Evolutionary conservation across 495 filamentous ascomycete species (phyloP).

Genomic region (Penicillium steckii): DNA sequence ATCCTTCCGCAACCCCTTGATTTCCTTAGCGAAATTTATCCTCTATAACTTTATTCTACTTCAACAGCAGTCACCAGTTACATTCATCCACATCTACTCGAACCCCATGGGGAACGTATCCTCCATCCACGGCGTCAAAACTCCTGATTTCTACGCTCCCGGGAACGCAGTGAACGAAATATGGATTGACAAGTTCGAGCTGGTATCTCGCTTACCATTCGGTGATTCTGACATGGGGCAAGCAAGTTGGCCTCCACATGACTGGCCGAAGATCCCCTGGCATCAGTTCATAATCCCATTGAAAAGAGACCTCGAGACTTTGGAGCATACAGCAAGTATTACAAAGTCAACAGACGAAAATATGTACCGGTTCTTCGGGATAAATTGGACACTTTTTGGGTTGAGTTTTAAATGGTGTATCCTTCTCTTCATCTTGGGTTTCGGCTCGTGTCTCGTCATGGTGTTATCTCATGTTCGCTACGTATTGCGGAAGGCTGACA

Average conservation of each 20-base stretch:
- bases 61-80: neutral
- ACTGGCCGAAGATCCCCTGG: constrained; percentile 41
- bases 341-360: too few species aligned
- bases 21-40: too few species aligned
- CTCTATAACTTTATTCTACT: neutral
- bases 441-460: too few species aligned
- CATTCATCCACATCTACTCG: neutral
- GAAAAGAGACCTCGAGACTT: constrained; percentile 19
- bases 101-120: constrained; percentile 35
- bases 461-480: too few species aligned
- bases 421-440: too few species aligned
- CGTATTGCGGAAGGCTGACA: too few species aligned
- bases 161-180: constrained; percentile 42
- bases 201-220: constrained; percentile 40
- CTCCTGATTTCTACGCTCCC: constrained; percentile 30
- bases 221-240: constrained; percentile 36
- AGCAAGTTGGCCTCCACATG: constrained; percentile 29
- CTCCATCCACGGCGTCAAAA: constrained; percentile 32
- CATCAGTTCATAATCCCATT: constrained; percentile 43
- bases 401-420: too few species aligned
- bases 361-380: too few species aligned
- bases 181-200: constrained; percentile 34
- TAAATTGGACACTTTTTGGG: too few species aligned
- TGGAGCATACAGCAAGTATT: neutral
- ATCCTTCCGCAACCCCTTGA: too few species aligned